A percentile compares a stretch with the other conserved stretches of the same genome.
Conservation (phyloP, 2,329 filamentous ascomycete species). For the Myotisia sp. region DNA sequence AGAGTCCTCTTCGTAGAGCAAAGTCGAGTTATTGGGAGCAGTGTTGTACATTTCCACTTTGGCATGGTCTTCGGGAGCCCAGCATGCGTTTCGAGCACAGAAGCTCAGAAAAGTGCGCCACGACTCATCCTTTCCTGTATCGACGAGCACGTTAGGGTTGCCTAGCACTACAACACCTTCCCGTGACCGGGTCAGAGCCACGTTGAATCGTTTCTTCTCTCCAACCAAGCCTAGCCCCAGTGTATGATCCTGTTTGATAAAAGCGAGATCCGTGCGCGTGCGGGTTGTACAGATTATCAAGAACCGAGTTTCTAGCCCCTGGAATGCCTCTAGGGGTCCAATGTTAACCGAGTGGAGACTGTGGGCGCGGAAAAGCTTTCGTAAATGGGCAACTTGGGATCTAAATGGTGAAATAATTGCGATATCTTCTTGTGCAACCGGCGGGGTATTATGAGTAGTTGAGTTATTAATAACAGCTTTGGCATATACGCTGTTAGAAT, state of each 20-base stretch:
- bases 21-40: background rate
- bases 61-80: slow-evolving; percentile 13
- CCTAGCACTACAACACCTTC: slow-evolving; percentile 31
- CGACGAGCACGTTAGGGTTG: slow-evolving; percentile 23
- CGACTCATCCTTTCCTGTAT: slow-evolving; percentile 19
- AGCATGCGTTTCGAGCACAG: slow-evolving; percentile 25
- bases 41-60: slow-evolving; percentile 2
- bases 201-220: slow-evolving; percentile 29
- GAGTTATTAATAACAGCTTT: slow-evolving; percentile 14
- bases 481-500: slow-evolving; percentile 16
- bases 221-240: slow-evolving; percentile 23
- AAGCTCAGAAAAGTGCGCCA: slow-evolving; percentile 28
- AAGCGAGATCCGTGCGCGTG: slow-evolving; percentile 12
- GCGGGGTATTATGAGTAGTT: slow-evolving; percentile 8
- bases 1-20: background rate
- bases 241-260: slow-evolving; percentile 13
- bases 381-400: slow-evolving; percentile 31
- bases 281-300: slow-evolving; percentile 34
- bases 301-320: slow-evolving; percentile 31
- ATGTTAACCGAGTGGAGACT: slow-evolving; percentile 29
- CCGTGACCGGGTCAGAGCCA: slow-evolving; percentile 32
- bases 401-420: slow-evolving; percentile 33
- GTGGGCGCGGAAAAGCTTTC: slow-evolving; percentile 21
- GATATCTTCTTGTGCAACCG: slow-evolving; percentile 23
- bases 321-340: slow-evolving; percentile 34